A percentile compares a stretch with the other conserved stretches of the same genome.
Evolutionary conservation across 352 stramenopile species (phyloP).

Genomic region (Pythium dissimile): DNA sequence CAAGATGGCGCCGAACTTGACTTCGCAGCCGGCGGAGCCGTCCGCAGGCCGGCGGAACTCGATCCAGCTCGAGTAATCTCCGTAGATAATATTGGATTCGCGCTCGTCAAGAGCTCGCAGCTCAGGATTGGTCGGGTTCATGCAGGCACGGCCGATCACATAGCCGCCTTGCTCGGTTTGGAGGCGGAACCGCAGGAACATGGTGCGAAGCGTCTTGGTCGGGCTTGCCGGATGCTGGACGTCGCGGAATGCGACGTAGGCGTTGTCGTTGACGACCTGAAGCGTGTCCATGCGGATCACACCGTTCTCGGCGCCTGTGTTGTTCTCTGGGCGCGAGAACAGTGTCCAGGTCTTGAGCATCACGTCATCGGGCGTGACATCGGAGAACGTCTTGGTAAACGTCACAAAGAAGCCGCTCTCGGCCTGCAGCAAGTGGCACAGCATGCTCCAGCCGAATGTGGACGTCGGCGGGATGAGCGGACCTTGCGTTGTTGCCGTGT

Average conservation of each 20-base stretch:
- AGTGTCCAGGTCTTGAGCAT: slow-evolving; percentile 29
- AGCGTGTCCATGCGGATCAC: slow-evolving; percentile 30
- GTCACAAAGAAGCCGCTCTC: slow-evolving; percentile 31
- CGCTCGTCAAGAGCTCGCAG: slow-evolving; percentile 26
- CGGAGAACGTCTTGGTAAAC: slow-evolving; percentile 31
- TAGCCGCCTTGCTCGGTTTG: slow-evolving; percentile 35
- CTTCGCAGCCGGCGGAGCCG: slow-evolving; percentile 30
- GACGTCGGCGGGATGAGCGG: slow-evolving; percentile 33
- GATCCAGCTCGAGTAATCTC: slow-evolving; percentile 31
- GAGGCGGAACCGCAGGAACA: slow-evolving; percentile 32
- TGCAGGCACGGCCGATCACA: slow-evolving; percentile 52
- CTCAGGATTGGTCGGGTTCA: slow-evolving; percentile 41
- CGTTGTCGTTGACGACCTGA: slow-evolving; percentile 30
- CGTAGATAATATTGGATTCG: slow-evolving; percentile 26
- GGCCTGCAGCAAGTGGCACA: slow-evolving; percentile 26
- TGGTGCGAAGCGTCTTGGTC: slow-evolving; percentile 31
- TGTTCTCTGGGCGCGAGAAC: slow-evolving; percentile 19
- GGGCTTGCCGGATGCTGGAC: slow-evolving; percentile 23
- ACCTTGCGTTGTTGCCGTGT: background rate
- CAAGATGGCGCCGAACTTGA: slow-evolving; percentile 61
- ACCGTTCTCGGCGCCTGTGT: slow-evolving; percentile 15
- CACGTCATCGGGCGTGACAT: slow-evolving; percentile 22
- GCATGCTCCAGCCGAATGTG: slow-evolving; percentile 37
- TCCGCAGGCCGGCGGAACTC: slow-evolving; percentile 39
- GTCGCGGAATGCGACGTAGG: slow-evolving; percentile 31